Evolutionary conservation across 1,284 basidiomycete species (phyloP), one percentile per base, ranked within the genome.

Genomic region (Neotropicomus parvogracilis): DNA sequence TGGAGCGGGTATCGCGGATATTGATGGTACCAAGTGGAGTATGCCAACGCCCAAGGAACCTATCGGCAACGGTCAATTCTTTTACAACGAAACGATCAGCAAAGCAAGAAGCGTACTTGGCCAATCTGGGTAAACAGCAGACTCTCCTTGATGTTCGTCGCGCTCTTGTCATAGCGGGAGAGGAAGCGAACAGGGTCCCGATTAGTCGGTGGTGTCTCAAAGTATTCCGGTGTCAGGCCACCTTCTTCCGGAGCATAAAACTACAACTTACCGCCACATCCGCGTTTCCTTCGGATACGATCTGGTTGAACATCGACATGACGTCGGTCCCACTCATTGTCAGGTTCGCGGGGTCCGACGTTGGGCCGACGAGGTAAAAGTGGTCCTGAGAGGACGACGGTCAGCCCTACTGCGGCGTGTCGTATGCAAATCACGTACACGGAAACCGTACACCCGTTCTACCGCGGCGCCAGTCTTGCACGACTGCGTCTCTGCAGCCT

Each of bases 11-110:
- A 79, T 2, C 61, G 66, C 1, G 73, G 67, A 57, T 77, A 78
- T 53, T 78, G 73, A 52, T 80, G 78, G 50, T 79, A 80, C 77
- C 76, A 79, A 26, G 67, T 72, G 6, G 75, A 77, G 52, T 77
- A 76, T 9, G 67, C 56, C 27, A 66, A 62, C 3, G 68, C 76
- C 77, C 77, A 79, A 6, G 78, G 78, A 8, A 78, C 70, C 76
- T 77, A 38, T 14, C 21, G 4, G 7, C 42, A 12, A 35, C 16
- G 14, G 33, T 53, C 24, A 28, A 19, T 40, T n/a, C 7, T 44
- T 14, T n/a, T 7, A 19, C 12, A 6, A 20, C 21, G 19, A 27
- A 20, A 28, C 4, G 1, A 16, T 14, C 4, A 17, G 10, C 12
- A 13, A 5, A 21, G 16, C 13, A 32, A 20, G 11, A 8, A 20